Evolutionary conservation across 2,329 filamentous ascomycete species (phyloP).

Genomic region (Coniochaeta sp.): DNA sequence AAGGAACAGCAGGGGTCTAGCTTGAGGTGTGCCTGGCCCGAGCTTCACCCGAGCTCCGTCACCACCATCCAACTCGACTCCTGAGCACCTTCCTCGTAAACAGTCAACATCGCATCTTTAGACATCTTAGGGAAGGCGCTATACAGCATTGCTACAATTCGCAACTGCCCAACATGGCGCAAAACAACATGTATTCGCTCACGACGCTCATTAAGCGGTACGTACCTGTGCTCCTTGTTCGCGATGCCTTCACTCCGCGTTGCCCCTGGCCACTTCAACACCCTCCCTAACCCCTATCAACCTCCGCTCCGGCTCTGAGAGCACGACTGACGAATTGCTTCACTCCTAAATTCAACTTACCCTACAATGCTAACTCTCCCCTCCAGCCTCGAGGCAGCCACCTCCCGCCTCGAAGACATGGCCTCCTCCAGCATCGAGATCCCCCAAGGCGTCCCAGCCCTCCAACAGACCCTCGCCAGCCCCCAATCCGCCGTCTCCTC

Average conservation of each 20-base stretch:
- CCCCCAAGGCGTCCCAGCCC: constrained; percentile 41
- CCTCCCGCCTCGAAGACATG: constrained; percentile 92
- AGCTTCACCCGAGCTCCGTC: neutral
- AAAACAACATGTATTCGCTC: constrained; percentile 89
- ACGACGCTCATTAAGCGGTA: constrained; percentile 98
- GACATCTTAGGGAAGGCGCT: neutral
- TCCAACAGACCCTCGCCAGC: constrained; percentile 31
- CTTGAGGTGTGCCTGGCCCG: neutral
- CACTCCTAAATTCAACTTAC: neutral
- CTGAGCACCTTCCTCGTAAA: neutral
- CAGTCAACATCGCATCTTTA: neutral
- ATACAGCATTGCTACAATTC: neutral
- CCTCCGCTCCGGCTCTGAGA: neutral
- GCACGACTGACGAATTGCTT: neutral
- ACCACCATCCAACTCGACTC: neutral
- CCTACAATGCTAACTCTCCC: neutral
- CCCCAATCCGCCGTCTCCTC: constrained; percentile 17
- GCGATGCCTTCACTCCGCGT: neutral
- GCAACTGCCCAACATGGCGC: constrained; percentile 49
- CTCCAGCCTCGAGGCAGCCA: constrained; percentile 90
- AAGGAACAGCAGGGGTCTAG: neutral
- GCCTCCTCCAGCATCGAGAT: constrained; percentile 66
- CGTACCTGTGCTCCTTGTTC: constrained; percentile 21
- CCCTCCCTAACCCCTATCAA: constrained; percentile 1
- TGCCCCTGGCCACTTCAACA: neutral